phyloP scores from a whole-genome alignment of 495 filamentous ascomycete species.

The Xylaria scruposa region DNA sequence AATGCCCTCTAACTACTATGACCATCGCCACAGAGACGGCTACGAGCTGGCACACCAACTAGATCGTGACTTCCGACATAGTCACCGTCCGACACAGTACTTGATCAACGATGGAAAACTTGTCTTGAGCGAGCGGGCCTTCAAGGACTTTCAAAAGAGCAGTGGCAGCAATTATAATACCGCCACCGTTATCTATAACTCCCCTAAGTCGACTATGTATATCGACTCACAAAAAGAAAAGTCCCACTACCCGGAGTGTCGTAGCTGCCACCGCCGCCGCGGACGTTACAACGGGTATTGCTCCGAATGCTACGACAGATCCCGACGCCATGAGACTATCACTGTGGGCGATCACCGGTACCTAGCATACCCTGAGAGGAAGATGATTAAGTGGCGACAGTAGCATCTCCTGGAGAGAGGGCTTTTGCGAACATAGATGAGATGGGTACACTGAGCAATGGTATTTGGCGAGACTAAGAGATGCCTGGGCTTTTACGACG shows the following conservation, averaged over 20 bases:
- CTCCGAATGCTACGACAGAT: conserved; percentile 23
- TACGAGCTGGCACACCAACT: conserved; percentile 24
- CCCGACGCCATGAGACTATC: conserved; percentile 5
- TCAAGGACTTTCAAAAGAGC: not conserved
- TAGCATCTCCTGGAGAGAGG: not conserved
- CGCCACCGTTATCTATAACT: conserved; percentile 43
- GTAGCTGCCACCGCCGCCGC: conserved; percentile 27
- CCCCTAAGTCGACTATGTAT: conserved; percentile 32
- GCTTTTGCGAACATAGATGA: not conserved
- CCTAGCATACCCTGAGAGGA: conserved; percentile 25
- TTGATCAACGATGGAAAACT: conserved; percentile 38
- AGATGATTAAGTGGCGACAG: conserved; percentile 25
- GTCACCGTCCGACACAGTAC: conserved; percentile 29
- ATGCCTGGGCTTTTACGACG: not conserved
- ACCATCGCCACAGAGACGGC: conserved; percentile 15
- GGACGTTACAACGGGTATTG: conserved; percentile 31
- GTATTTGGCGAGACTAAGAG: too few species aligned
- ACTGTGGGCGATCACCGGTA: not conserved
- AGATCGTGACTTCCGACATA: conserved; percentile 13
- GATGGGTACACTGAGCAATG: not conserved
- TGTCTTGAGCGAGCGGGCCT: conserved; percentile 24
- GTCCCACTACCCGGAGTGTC: conserved; percentile 37
- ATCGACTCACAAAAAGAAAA: conserved; percentile 7
- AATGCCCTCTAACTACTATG: conserved; percentile 30
- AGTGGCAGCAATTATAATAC: conserved; percentile 5